phyloP scores from a whole-genome alignment of 2,329 filamentous ascomycete species.

The Phialocephala subalpina region DNA sequence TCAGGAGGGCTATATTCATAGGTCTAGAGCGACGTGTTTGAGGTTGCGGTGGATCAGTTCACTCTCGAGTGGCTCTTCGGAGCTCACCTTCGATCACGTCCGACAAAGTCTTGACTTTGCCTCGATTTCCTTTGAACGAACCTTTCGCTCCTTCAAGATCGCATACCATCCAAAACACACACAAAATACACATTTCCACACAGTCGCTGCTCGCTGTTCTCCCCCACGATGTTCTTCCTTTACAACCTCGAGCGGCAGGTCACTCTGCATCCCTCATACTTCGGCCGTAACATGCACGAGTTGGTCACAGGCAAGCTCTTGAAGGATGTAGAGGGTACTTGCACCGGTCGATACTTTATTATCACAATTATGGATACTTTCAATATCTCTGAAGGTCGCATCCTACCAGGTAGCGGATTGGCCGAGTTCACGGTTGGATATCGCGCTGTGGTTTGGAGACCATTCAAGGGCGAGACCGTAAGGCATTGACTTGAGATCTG shows the following conservation, averaged over 20 bases:
- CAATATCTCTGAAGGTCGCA: slow-evolving; percentile 91
- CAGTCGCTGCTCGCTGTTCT: slow-evolving; percentile 3
- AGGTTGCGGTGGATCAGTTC: slow-evolving; percentile 14
- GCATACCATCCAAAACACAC: not conserved
- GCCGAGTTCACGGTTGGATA: slow-evolving; percentile 96
- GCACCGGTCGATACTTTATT: slow-evolving; percentile 95
- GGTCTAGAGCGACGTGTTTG: slow-evolving; percentile 28
- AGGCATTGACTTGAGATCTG: slow-evolving; percentile 43
- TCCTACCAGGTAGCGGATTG: slow-evolving; percentile 88
- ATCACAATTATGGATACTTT: slow-evolving; percentile 98
- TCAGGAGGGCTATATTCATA: slow-evolving; percentile 31
- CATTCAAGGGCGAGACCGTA: slow-evolving; percentile 98
- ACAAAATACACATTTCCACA: slow-evolving; percentile 1
- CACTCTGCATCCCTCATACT: slow-evolving; percentile 95
- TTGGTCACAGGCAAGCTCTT: slow-evolving; percentile 89
- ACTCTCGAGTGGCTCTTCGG: slow-evolving; percentile 9
- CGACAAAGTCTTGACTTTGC: slow-evolving; percentile 22
- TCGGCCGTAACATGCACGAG: slow-evolving; percentile 91
- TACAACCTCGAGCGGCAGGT: slow-evolving; percentile 96
- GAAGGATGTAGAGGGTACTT: slow-evolving; percentile 93
- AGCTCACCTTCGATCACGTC: slow-evolving; percentile 23
- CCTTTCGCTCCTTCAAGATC: not conserved
- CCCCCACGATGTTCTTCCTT: slow-evolving; percentile 91
- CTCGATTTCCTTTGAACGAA: slow-evolving; percentile 19
- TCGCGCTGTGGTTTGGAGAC: slow-evolving; percentile 95